Conservation (phyloP, 441 rosid genomes). For the Jatropha podagrica region DNA sequence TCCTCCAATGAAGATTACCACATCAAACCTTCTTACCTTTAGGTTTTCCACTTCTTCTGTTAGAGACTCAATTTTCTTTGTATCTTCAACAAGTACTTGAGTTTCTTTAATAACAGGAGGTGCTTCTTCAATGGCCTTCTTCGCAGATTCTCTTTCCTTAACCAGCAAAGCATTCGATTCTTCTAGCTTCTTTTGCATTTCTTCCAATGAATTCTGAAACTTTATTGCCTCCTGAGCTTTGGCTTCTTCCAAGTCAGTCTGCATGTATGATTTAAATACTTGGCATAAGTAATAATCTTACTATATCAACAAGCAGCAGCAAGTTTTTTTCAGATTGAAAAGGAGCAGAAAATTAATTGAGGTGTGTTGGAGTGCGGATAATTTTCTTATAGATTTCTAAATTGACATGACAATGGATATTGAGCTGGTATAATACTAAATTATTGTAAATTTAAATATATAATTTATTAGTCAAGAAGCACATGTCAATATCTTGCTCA, state of each 20-base stretch:
- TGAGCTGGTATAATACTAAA: neutral
- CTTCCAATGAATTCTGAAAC: conserved; percentile 66
- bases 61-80: conserved; percentile 72
- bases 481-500: conserved; percentile 15
- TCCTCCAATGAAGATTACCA: neutral
- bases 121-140: conserved; percentile 84
- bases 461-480: conserved; percentile 9
- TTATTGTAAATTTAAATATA: conserved; percentile 4
- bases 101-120: conserved; percentile 90
- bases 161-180: conserved; percentile 64
- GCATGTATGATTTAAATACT: conserved; percentile 29
- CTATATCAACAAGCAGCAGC: conserved; percentile 9
- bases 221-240: conserved; percentile 76
- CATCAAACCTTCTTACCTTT: conserved; percentile 47
- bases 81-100: conserved; percentile 88
- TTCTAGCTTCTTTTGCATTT: conserved; percentile 73
- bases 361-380: conserved; percentile 9
- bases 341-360: conserved; percentile 12
- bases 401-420: neutral
- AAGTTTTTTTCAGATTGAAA: conserved; percentile 2
- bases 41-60: conserved; percentile 73
- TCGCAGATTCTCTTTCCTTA: conserved; percentile 75
- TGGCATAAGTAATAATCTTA: conserved; percentile 27
- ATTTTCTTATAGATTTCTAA: conserved; percentile 13
- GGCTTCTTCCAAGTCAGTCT: conserved; percentile 91